Base-by-base conservation (phyloP, 2,329 filamentous ascomycete genomes). In the Onygena corvina region DNA sequence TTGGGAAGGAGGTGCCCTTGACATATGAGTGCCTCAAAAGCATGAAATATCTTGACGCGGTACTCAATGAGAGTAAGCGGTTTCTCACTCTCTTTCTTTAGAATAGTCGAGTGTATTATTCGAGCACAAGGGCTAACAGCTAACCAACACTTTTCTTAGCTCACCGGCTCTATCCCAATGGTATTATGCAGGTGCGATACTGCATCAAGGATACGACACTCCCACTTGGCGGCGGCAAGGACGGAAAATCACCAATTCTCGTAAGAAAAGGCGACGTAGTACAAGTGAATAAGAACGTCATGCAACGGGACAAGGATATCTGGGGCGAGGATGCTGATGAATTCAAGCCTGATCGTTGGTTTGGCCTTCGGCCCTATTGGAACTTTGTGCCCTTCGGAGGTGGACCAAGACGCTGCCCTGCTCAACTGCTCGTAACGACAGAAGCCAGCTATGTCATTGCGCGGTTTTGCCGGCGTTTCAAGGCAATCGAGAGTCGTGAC, bases 251-350 rank as follows among this genome's bases (percentile, higher is more conserved):
- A n/a, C 59, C 60, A 0, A 54, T 61, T 4, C 63, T 61, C 49
- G 55, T 69, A 8, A 54, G 57, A 3, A 58, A 61, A 30, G 58
- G 61, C 14, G 54, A 56, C 6, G 51, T 56, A 4, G 56, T 69
- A 16, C 53, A 58, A 11, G 62, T 62, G 46, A 59, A 55, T 48
- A 59, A 64, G 36, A 60, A 64, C 46, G 59, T 62, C 3, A 60
- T 67, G 58, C 65, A 69, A 30, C 63, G 63, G 2, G 59, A 62
- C 25, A 59, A 59, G 47, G 63, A 66, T 40, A 48, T 68, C 47
- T 69, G 58, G 55, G 67, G 67, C 20, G 54, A 59, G 0, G 65
- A 69, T 36, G 58, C 57, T 1, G 50, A 59, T 12, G 42, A 53
- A 11, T 61, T 57, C 31, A 23, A 49, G 4, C 58, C 59, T 1